Conservation (phyloP, 2,329 filamentous ascomycete genomes). For the Pseudogymnoascus sp. region DNA sequence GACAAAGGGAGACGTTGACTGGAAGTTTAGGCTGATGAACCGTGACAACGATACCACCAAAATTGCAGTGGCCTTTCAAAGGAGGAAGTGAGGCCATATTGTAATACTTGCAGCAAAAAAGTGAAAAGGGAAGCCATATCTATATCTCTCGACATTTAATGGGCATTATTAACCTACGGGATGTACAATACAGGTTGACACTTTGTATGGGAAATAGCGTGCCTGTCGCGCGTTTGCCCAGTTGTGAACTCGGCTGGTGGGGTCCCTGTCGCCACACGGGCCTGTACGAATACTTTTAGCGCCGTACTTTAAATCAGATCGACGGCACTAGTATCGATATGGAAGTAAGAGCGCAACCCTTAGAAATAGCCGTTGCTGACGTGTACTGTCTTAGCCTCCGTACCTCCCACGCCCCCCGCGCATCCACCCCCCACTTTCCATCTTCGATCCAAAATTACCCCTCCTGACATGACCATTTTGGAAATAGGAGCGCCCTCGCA, state of each 20-base stretch:
- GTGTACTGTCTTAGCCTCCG: not conserved
- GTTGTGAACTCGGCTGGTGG: not conserved
- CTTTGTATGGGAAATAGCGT: not conserved
- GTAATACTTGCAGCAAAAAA: not conserved
- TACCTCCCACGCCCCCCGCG: not conserved
- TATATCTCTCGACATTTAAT: not conserved
- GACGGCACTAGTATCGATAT: not conserved
- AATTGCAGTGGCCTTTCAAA: constrained; percentile 14
- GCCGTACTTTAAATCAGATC: not conserved
- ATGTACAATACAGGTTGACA: not conserved
- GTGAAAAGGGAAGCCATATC: not conserved
- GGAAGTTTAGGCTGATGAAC: constrained; percentile 13
- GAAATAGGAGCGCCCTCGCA: not conserved
- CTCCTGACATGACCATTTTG: not conserved
- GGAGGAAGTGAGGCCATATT: not conserved
- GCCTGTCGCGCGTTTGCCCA: not conserved
- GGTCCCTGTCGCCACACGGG: not conserved
- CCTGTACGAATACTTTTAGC: not conserved
- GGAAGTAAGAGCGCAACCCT: not conserved
- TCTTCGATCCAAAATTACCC: not conserved
- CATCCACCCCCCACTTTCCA: not conserved
- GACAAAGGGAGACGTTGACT: constrained; percentile 11
- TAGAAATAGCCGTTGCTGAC: not conserved
- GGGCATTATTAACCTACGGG: not conserved
- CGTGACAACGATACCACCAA: constrained; percentile 13